phyloP scores from a whole-genome alignment of 495 filamentous ascomycete genomes.

The Podospora pseudoanserina region DNA sequence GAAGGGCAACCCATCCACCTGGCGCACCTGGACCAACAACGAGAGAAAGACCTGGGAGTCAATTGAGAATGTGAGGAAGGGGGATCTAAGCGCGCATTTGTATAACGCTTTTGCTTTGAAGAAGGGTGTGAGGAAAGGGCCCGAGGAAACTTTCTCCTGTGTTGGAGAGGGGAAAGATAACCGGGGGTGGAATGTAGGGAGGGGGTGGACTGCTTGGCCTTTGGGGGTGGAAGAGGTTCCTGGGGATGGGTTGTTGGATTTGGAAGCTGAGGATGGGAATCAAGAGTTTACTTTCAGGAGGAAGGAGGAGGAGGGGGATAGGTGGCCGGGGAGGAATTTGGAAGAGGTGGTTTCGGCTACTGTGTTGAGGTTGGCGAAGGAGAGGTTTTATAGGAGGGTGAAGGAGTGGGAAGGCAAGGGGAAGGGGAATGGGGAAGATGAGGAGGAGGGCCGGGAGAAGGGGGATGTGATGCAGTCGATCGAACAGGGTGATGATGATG shows the following conservation, averaged over 20 bases:
- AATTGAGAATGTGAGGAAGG: conserved; percentile 52
- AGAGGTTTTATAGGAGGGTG: neutral
- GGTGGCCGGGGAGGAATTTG: conserved; percentile 51
- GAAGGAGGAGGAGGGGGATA: neutral
- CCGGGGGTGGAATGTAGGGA: conserved; percentile 14
- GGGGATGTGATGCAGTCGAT: conserved; percentile 35
- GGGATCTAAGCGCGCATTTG: conserved; percentile 69
- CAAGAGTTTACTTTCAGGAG: neutral
- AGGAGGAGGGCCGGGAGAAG: neutral
- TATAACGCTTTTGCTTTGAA: conserved; percentile 69
- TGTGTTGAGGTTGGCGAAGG: conserved; percentile 40
- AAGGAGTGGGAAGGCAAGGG: neutral
- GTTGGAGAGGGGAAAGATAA: neutral
- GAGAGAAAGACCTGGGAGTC: conserved; percentile 58
- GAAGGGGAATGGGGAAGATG: neutral
- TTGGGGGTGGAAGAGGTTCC: neutral
- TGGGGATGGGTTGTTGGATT: neutral
- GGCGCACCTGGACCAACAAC: conserved; percentile 53
- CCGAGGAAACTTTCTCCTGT: conserved; percentile 3
- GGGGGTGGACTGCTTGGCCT: neutral
- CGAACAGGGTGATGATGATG: conserved; percentile 7
- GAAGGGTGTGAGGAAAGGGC: conserved; percentile 34
- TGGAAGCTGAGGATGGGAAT: neutral
- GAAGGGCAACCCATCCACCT: conserved; percentile 56
- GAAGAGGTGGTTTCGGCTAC: conserved; percentile 58